Percentiles rank a stretch among this genome's conserved stretches.
Evolutionary conservation across 495 filamentous ascomycete species (phyloP).

Genomic region (Arthonia radiata): DNA sequence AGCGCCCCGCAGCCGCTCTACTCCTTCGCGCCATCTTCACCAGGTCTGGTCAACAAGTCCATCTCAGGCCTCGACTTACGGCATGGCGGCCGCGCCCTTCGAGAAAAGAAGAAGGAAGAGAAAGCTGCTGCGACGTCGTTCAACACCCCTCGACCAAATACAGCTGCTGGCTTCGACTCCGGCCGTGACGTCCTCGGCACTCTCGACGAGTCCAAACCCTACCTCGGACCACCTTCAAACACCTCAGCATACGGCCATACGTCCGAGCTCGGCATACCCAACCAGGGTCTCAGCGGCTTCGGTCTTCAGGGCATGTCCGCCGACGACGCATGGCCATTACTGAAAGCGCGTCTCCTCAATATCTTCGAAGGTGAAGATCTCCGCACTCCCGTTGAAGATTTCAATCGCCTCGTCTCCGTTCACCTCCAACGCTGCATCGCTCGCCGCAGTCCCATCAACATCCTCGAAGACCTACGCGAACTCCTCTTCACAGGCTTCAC

Average conservation of each 20-base stretch:
- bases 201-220: too few species aligned
- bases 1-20: conserved; percentile 69
- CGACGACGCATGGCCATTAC: conserved; percentile 85
- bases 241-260: too few species aligned
- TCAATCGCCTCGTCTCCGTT: conserved; percentile 63
- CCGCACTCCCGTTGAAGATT: conserved; percentile 72
- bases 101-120: conserved; percentile 76
- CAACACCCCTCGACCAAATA: too few species aligned
- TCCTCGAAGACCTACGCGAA: conserved; percentile 58
- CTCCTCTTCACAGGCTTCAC: conserved; percentile 61
- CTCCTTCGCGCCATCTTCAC: conserved; percentile 46
- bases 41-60: conserved; percentile 47
- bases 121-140: conserved; percentile 27
- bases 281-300: conserved; percentile 17
- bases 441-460: conserved; percentile 34
- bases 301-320: conserved; percentile 59
- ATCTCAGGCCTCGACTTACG: conserved; percentile 63
- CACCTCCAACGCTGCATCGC: conserved; percentile 60
- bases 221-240: too few species aligned
- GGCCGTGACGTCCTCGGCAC: too few species aligned
- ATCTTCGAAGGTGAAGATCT: conserved; percentile 88
- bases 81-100: conserved; percentile 61
- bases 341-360: conserved; percentile 73
- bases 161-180: too few species aligned
- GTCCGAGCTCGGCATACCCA: too few species aligned